Percentiles rank a stretch among this genome's conserved stretches.
These are phyloP conservation scores for Spirogloea muscicola DNA, from an alignment of 139 green algal species.

Conservation along the genomic window DNA sequence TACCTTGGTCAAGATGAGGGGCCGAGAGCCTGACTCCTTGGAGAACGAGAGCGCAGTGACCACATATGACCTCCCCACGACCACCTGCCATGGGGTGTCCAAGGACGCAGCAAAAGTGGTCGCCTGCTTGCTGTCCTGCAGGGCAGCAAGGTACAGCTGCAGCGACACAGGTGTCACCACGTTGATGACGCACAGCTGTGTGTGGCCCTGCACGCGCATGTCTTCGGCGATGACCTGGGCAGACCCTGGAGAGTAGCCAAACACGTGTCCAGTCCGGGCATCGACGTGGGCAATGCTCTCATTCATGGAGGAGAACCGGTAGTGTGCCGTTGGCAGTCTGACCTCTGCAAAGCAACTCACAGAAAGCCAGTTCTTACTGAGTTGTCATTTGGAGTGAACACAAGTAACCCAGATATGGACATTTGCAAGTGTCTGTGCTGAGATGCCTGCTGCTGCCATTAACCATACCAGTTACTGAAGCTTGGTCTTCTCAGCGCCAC, in stretches of 20 bases:
- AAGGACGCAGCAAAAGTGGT: background rate
- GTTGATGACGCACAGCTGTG: slow-evolving; percentile 2
- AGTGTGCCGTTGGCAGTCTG: slow-evolving; percentile 27
- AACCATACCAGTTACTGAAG: too few species aligned
- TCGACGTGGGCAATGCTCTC: slow-evolving; percentile 9
- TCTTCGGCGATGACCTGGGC: slow-evolving; percentile 17
- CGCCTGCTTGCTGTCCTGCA: background rate
- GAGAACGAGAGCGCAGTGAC: slow-evolving; percentile 28
- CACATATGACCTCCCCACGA: slow-evolving; percentile 22
- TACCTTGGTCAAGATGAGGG: slow-evolving; percentile 25
- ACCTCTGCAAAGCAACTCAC: too few species aligned
- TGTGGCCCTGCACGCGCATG: slow-evolving; percentile 14
- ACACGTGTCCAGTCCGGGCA: background rate
- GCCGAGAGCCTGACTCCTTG: slow-evolving; percentile 9
- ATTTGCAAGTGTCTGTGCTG: too few species aligned
- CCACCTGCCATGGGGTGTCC: slow-evolving; percentile 20
- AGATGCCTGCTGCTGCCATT: too few species aligned
- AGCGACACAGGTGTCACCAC: slow-evolving; percentile 34
- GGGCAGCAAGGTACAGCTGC: slow-evolving; percentile 10
- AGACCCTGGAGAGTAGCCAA: slow-evolving; percentile 3
- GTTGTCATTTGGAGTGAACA: too few species aligned
- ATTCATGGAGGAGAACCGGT: slow-evolving; percentile 24
- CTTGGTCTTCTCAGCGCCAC: too few species aligned
- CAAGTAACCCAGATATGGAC: too few species aligned
- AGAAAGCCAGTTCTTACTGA: too few species aligned